A percentile compares a stretch with the other conserved stretches of the same genome.
phyloP scores from a whole-genome alignment of 371 early-diverging fungal genomes.

The Mucor indicus region DNA sequence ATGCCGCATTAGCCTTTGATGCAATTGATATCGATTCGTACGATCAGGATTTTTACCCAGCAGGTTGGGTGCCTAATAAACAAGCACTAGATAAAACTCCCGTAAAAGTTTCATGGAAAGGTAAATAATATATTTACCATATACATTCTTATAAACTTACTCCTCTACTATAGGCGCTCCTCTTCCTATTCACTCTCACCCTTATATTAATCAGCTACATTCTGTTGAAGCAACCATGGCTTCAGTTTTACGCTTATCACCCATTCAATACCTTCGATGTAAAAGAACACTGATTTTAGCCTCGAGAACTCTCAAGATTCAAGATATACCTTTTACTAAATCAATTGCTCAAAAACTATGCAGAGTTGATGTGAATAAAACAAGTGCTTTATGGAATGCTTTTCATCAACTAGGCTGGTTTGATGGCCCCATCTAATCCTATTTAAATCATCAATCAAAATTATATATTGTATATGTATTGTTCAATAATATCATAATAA shows the following conservation, averaged over 20 bases:
- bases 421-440: no score
- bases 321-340: conserved; percentile 30
- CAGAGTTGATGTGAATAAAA: conserved; percentile 37
- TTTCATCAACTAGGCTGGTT: conserved; percentile 36
- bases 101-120: conserved; percentile 31
- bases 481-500: no score
- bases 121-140: conserved; percentile 20
- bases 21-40: conserved; percentile 25
- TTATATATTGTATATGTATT: no score
- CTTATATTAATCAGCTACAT: conserved; percentile 45
- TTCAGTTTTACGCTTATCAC: conserved; percentile 60
- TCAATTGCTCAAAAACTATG: conserved; percentile 37
- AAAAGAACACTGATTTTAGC: conserved; percentile 31
- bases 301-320: conserved; percentile 23
- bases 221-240: conserved; percentile 56
- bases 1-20: conserved; percentile 26
- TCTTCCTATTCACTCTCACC: conserved; percentile 36
- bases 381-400: conserved; percentile 35
- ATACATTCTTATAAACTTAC: no score
- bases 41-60: conserved; percentile 22
- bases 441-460: no score
- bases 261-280: conserved; percentile 60
- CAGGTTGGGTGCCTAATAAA: conserved; percentile 19
- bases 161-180: conserved; percentile 49
- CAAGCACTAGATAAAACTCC: conserved; percentile 15